phyloP scores from a whole-genome alignment of 805 yeast species.

The Sugiyamaella mastotermitis region DNA sequence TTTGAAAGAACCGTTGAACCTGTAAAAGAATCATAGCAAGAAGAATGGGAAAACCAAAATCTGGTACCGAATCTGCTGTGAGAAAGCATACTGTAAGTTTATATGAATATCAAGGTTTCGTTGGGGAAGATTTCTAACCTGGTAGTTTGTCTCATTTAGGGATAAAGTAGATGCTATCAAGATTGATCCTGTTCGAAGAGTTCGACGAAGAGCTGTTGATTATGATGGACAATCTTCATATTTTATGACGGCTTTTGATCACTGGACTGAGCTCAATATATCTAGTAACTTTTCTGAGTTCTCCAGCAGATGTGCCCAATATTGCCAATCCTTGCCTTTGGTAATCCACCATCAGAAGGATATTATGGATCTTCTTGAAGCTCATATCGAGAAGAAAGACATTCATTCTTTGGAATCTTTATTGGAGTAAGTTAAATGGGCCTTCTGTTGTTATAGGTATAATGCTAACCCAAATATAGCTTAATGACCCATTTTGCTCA shows the following conservation, averaged over 20 bases:
- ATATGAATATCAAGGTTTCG: not conserved
- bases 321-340: conserved; percentile 71
- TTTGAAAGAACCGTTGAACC: too few species aligned
- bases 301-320: conserved; percentile 45
- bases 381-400: conserved; percentile 51
- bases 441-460: conserved; percentile 10
- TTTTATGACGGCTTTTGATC: conserved; percentile 69
- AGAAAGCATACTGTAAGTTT: conserved; percentile 16
- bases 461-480: conserved; percentile 16
- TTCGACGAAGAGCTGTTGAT: conserved; percentile 24
- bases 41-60: conserved; percentile 9
- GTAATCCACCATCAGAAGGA: conserved; percentile 61
- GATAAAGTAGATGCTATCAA: conserved; percentile 79
- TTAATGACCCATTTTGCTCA: conserved; percentile 78
- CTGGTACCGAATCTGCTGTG: conserved; percentile 16
- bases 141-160: conserved; percentile 41
- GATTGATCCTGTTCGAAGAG: conserved; percentile 58
- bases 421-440: conserved; percentile 43
- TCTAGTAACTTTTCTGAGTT: conserved; percentile 67
- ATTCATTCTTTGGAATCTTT: conserved; percentile 71
- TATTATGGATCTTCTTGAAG: conserved; percentile 50
- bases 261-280: conserved; percentile 83
- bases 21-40: too few species aligned
- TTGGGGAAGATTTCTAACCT: conserved; percentile 1
- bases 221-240: conserved; percentile 46